Conservation (phyloP, 805 yeast species). For the Candida orba region DNA sequence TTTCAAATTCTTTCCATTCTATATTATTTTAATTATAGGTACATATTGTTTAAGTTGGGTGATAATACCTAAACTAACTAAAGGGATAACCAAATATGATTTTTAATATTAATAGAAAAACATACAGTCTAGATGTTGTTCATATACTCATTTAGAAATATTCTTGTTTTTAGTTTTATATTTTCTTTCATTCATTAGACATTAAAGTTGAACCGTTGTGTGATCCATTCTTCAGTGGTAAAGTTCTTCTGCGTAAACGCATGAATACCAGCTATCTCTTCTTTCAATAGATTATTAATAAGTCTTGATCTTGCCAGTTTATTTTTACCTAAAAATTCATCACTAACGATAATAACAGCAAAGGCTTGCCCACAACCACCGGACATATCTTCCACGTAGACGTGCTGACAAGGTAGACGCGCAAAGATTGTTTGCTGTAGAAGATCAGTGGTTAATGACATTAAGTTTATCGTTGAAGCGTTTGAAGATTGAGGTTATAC, state of each 20-base stretch:
- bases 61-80: conserved; percentile 6
- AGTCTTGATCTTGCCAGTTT: conserved; percentile 79
- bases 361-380: conserved; percentile 96
- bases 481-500: neutral
- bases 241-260: conserved; percentile 92
- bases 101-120: neutral
- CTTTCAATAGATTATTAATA: conserved; percentile 72
- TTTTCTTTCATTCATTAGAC: conserved; percentile 2
- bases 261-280: conserved; percentile 83
- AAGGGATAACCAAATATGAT: conserved; percentile 2
- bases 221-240: conserved; percentile 81
- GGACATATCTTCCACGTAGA: conserved; percentile 68
- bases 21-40: conserved; percentile 6
- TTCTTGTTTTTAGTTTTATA: no score
- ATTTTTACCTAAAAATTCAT: conserved; percentile 70
- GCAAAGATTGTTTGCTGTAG: conserved; percentile 5
- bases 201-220: conserved; percentile 20
- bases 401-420: conserved; percentile 27
- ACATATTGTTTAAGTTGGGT: conserved; percentile 11
- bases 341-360: conserved; percentile 80
- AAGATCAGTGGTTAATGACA: conserved; percentile 5
- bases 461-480: neutral
- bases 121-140: neutral
- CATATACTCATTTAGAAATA: neutral
- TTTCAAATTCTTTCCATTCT: conserved; percentile 21